Conservation (phyloP, 2,329 filamentous ascomycete genomes). For the Podosphaera xanthii region DNA sequence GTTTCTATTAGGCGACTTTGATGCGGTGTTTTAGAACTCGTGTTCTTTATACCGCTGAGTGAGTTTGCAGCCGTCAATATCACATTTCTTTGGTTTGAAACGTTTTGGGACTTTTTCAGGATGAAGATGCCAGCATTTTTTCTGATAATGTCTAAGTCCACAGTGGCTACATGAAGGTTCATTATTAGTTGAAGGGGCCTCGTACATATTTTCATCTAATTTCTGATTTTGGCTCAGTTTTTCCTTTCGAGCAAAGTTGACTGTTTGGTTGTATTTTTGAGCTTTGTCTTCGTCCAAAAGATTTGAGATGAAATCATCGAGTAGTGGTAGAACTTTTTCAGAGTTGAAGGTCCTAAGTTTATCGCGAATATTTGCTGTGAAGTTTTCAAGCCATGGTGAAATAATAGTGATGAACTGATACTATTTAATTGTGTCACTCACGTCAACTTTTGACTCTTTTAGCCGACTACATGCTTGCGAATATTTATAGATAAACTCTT, state of each 20-base stretch:
- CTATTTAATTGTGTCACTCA: not conserved
- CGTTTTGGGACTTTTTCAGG: not conserved
- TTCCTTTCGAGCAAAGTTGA: not conserved
- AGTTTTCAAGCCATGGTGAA: not conserved
- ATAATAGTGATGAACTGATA: conserved; percentile 1
- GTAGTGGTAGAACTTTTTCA: not conserved
- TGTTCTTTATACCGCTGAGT: not conserved
- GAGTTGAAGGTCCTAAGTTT: not conserved
- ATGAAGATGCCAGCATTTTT: not conserved
- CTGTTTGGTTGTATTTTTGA: not conserved
- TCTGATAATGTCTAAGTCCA: not conserved
- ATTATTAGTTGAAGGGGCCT: not conserved
- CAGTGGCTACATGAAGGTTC: not conserved
- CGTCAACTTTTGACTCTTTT: conserved; percentile 1
- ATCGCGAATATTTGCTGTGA: not conserved
- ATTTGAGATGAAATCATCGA: conserved; percentile 1
- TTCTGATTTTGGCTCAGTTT: not conserved
- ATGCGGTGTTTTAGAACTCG: not conserved
- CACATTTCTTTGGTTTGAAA: not conserved
- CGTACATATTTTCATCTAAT: not conserved
- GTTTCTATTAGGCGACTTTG: not conserved
- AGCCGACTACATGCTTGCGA: not conserved
- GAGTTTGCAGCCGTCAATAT: not conserved
- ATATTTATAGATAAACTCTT: conserved; percentile 1
- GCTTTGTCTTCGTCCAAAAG: not conserved